These are phyloP conservation scores for Boletus rex-veris DNA, from an alignment of 768 basidiomycete species.

Conservation along the genomic window DNA sequence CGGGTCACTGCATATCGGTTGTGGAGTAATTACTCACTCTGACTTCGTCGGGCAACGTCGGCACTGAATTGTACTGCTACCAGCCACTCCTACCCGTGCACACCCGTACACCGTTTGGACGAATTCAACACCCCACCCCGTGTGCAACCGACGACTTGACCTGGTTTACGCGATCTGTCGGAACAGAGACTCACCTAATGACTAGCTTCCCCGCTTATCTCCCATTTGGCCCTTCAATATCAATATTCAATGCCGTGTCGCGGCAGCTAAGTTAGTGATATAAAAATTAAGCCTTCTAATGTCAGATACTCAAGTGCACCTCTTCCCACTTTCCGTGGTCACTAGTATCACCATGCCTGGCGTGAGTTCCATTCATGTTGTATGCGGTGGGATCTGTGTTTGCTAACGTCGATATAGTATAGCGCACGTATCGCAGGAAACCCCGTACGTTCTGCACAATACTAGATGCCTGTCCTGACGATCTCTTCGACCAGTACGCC, in stretches of 20 bases:
- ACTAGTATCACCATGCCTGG: conserved; percentile 18
- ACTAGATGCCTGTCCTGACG: conserved; percentile 2
- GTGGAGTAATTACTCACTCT: too few species aligned
- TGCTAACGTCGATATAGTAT: conserved; percentile 37
- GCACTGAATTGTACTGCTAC: too few species aligned
- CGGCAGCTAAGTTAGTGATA: background rate
- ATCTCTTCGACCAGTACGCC: conserved; percentile 52
- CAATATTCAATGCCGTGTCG: background rate
- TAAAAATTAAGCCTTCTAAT: conserved; percentile 8
- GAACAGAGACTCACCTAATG: background rate
- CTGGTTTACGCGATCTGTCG: background rate
- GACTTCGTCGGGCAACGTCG: too few species aligned
- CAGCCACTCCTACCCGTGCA: too few species aligned
- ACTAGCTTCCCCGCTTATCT: background rate
- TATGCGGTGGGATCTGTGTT: background rate
- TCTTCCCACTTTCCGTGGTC: background rate
- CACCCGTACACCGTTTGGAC: too few species aligned
- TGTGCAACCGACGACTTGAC: background rate
- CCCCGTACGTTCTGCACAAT: conserved; percentile 38
- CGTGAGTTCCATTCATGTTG: conserved; percentile 13
- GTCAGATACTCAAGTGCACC: background rate
- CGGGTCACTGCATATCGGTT: too few species aligned
- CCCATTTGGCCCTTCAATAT: conserved; percentile 5
- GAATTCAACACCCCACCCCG: background rate
- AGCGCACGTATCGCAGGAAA: conserved; percentile 54